Base-by-base conservation (phyloP, 495 filamentous ascomycete genomes). In the Penicillium coprophilum region DNA sequence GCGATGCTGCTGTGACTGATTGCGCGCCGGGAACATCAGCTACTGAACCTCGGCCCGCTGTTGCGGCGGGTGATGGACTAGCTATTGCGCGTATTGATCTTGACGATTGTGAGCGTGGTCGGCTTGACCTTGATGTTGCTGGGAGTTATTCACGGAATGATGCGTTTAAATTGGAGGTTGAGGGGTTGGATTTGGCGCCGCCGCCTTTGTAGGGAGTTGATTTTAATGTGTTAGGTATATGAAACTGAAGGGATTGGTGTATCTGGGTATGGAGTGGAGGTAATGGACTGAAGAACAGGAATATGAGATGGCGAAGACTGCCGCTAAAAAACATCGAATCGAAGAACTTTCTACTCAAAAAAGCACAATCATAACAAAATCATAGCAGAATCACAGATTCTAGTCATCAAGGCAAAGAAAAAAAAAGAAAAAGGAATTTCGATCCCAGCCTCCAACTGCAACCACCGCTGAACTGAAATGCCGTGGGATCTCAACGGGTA, bases 91-190 rank as follows among this genome's bases (percentile, higher is more conserved):
- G 81, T 50, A 78, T 82, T 11, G 84, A 88, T 52, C 74, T 87
- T 49, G 84, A 87, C 39, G 85, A 87, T 59, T 87, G 85, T 58
- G 78, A 82, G 50, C 67, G 85, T 13, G 85, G 85, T 0, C 65
- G 80, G 52, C 67, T 87, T 24, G 83, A 89, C 67, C 57, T 87
- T 28, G 90, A 94, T 69, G 81, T 89, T 48, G 88, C 86, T 9
- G 90, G 89, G 5, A 87, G 84, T 62, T 94, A 92, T 71, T 87
- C 87, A n/a, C 76, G 89, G 43, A 91, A 86, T 57, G 91, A 96
- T 72, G 77, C 87, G 3, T 95, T 96, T 70, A 85, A 86, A 65
- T 74, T 96, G 40, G 84, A 79, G 0, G 90, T 95, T 4, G 81
- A 86, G 45, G 91, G 90, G 3, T 58, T 89, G 55, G 87, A 92